Evolutionary conservation across 2,329 filamentous ascomycete species (phyloP), one percentile per base, ranked within the genome.

Genomic region (Xylariaceae sp.): DNA sequence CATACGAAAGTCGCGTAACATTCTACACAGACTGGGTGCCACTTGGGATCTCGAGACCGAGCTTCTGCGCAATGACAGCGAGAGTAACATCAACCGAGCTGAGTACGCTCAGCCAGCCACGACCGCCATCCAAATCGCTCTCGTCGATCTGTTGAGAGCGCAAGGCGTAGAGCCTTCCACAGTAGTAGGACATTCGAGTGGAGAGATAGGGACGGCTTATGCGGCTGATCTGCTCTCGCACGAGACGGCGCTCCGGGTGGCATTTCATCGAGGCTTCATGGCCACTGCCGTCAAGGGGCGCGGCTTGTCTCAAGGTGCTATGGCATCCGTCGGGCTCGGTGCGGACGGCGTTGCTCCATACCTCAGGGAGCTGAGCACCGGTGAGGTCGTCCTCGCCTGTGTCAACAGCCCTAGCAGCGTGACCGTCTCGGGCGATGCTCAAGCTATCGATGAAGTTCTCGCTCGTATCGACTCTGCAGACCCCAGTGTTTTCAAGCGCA

Each of bases 321-420:
- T 46, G 44, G 40, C 43, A 23, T 35, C 44, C 2, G 36, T 46
- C 5, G 37, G 36, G 6, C 31, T 41, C 3, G 14, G 36, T 15
- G 34, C 35, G 24, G 18, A 14, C 3, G 21, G 26, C 11, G 24
- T 38, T 17, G 16, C 34, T 14, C 34, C 26, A 3, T 36, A 38
- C 17, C 29, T 42, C 1, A 28, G 31, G 19, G 16, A 19, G 6
- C 28, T 43, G 27, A 31, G 15, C 9, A 2, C 14, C 2, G 33
- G 36, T 6, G 14, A 21, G 15, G 33, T 14, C 8, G 14, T 26
- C 3, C 7, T 24, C 6, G 21, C 21, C 11, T 24, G 21, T 24
- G 11, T 24, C 21, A 24, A 24, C 21, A 24, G 21, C 21, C 21
- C 21, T 24, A 24, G 11, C 11, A 24, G 21, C 21, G 21, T 24